Percentiles rank a stretch among this genome's conserved stretches.
Evolutionary conservation across 2,329 filamentous ascomycete genomes (phyloP).

Genomic region (Neoscytalidium dimidiatum): DNA sequence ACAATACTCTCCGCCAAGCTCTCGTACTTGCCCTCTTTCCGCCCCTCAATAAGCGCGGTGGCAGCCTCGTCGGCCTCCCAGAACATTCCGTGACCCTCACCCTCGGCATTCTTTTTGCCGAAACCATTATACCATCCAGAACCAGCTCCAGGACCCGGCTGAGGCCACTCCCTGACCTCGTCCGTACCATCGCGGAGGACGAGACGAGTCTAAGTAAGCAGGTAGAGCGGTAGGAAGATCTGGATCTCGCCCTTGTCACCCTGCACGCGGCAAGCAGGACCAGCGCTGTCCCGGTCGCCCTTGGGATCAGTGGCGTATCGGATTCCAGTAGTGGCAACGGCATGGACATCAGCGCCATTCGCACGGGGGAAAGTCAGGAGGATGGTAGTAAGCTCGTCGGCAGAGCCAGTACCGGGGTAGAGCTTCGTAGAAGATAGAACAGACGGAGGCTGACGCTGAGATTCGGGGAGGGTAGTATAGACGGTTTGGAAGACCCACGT

Average conservation of each 20-base stretch:
- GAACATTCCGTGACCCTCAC: constrained; percentile 79
- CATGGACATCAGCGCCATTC: constrained; percentile 64
- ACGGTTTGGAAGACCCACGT: constrained; percentile 91
- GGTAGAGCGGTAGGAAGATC: constrained; percentile 70
- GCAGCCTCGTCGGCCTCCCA: constrained; percentile 84
- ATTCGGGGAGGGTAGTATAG: constrained; percentile 70
- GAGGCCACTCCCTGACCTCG: constrained; percentile 49
- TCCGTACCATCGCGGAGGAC: constrained; percentile 55
- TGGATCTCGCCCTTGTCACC: constrained; percentile 82
- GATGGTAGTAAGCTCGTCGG: constrained; percentile 75
- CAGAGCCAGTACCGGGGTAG: constrained; percentile 71
- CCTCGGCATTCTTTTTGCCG: constrained; percentile 49
- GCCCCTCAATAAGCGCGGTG: constrained; percentile 72
- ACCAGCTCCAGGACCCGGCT: constrained; percentile 50
- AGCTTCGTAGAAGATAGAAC: constrained; percentile 67
- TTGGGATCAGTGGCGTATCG: constrained; percentile 59
- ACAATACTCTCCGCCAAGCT: constrained; percentile 75
- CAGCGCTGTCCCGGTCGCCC: constrained; percentile 56
- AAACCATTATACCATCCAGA: constrained; percentile 52
- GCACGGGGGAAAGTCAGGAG: constrained; percentile 72
- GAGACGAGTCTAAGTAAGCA: constrained; percentile 66
- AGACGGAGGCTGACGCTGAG: constrained; percentile 63
- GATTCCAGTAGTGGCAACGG: constrained; percentile 60
- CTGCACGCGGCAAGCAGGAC: constrained; percentile 75
- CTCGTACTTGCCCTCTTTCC: constrained; percentile 66